Conservation (phyloP, 108 stramenopile species). For the Nitzschia sp. region DNA sequence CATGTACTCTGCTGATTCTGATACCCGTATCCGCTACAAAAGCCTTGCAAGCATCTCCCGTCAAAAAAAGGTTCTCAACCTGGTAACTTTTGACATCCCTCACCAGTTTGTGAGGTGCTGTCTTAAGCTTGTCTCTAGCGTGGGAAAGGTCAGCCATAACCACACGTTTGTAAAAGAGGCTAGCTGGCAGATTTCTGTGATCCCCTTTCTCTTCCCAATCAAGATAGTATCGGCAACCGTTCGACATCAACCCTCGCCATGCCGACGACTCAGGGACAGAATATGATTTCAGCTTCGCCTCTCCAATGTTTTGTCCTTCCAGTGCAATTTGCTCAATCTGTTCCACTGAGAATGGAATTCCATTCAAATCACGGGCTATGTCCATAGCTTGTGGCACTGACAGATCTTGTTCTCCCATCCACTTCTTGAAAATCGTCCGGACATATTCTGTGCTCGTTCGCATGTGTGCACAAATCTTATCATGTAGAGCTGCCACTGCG, state of each 20-base stretch:
- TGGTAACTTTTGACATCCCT: slow-evolving; percentile 59
- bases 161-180: slow-evolving; percentile 67
- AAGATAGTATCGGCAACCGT: slow-evolving; percentile 48
- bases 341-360: slow-evolving; percentile 39
- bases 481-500: slow-evolving; percentile 37
- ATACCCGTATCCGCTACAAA: slow-evolving; percentile 46
- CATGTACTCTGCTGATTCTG: slow-evolving; percentile 43
- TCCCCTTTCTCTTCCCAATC: slow-evolving; percentile 26
- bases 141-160: slow-evolving; percentile 57
- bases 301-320: not conserved
- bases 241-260: slow-evolving; percentile 62
- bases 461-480: slow-evolving; percentile 36
- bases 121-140: slow-evolving; percentile 49
- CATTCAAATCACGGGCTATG: slow-evolving; percentile 58
- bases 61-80: slow-evolving; percentile 59
- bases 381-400: slow-evolving; percentile 54
- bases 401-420: slow-evolving; percentile 23
- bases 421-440: slow-evolving; percentile 35
- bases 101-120: slow-evolving; percentile 53
- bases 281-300: slow-evolving; percentile 35
- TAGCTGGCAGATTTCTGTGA: slow-evolving; percentile 21
- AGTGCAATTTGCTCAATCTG: slow-evolving; percentile 20
- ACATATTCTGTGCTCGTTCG: slow-evolving; percentile 43
- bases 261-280: slow-evolving; percentile 57
- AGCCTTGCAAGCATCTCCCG: slow-evolving; percentile 39